Percentiles rank a stretch among this genome's conserved stretches.
Evolutionary conservation across 1,139 yeast species (phyloP).

Genomic region (Scheffersomyces stambukii): DNA sequence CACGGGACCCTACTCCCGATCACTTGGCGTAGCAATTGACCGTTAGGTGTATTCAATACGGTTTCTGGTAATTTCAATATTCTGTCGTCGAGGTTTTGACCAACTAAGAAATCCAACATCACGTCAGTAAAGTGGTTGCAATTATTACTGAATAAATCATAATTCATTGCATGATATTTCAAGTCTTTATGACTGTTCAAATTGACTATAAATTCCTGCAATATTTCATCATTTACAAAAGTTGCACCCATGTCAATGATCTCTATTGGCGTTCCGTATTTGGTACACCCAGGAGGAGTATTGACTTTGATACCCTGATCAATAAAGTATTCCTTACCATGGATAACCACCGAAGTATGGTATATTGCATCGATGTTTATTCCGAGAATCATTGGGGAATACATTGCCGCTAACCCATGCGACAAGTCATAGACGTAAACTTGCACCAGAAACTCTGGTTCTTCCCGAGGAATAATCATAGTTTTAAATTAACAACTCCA

Average conservation of each 20-base stretch:
- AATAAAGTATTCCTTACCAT: slow-evolving; percentile 52
- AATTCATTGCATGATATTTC: slow-evolving; percentile 44
- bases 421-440: slow-evolving; percentile 67
- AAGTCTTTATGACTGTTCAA: slow-evolving; percentile 33
- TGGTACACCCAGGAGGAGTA: slow-evolving; percentile 47
- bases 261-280: slow-evolving; percentile 56
- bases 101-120: slow-evolving; percentile 55
- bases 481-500: too few species aligned
- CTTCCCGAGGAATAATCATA: slow-evolving; percentile 1
- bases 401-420: slow-evolving; percentile 37
- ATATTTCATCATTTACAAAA: slow-evolving; percentile 46
- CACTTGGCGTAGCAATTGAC: slow-evolving; percentile 38
- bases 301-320: slow-evolving; percentile 55
- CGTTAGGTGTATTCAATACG: slow-evolving; percentile 60
- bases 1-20: slow-evolving; percentile 21
- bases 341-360: slow-evolving; percentile 62
- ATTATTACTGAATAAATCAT: slow-evolving; percentile 61
- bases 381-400: slow-evolving; percentile 45
- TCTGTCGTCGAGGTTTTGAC: slow-evolving; percentile 43
- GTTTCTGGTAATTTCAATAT: slow-evolving; percentile 52
- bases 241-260: slow-evolving; percentile 55
- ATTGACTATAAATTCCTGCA: slow-evolving; percentile 51
- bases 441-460: slow-evolving; percentile 16
- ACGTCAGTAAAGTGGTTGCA: slow-evolving; percentile 68
- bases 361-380: slow-evolving; percentile 56